These are phyloP conservation scores for Coniochaeta prunicola DNA, from an alignment of 2,329 filamentous ascomycete genomes.

Conservation along the genomic window DNA sequence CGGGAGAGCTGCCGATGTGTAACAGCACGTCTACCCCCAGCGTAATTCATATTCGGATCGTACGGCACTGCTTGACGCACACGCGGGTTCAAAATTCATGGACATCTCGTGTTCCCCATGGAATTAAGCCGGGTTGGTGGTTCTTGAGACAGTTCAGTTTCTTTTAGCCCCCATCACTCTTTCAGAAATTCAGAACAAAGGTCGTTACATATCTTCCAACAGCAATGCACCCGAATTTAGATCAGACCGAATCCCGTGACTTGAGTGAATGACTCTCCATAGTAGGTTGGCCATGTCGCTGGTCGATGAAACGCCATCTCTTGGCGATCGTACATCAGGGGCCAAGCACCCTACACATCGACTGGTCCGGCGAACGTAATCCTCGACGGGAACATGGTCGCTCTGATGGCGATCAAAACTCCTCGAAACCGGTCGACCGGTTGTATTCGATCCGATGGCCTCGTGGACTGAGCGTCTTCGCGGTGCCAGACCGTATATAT, in stretches of 20 bases:
- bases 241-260: not conserved
- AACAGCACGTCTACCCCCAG: too few relatives aligned
- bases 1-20: too few relatives aligned
- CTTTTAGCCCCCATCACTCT: not conserved
- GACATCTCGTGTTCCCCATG: not conserved
- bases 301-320: not conserved
- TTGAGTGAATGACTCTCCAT: not conserved
- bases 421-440: not conserved
- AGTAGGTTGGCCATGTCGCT: not conserved
- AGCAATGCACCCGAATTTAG: not conserved
- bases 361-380: not conserved
- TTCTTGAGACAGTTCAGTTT: not conserved
- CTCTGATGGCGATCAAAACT: not conserved
- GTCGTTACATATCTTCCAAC: not conserved
- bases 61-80: not conserved
- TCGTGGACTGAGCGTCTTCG: not conserved
- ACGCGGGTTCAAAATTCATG: too few relatives aligned
- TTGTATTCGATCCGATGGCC: not conserved
- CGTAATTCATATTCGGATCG: not conserved
- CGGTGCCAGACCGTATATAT: not conserved
- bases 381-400: not conserved
- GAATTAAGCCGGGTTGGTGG: too few relatives aligned
- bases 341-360: not conserved
- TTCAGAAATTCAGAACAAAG: too few relatives aligned
- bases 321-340: conserved; percentile 1